Conservation (phyloP, 345 rosid species). For the Acer saccharum region DNA sequence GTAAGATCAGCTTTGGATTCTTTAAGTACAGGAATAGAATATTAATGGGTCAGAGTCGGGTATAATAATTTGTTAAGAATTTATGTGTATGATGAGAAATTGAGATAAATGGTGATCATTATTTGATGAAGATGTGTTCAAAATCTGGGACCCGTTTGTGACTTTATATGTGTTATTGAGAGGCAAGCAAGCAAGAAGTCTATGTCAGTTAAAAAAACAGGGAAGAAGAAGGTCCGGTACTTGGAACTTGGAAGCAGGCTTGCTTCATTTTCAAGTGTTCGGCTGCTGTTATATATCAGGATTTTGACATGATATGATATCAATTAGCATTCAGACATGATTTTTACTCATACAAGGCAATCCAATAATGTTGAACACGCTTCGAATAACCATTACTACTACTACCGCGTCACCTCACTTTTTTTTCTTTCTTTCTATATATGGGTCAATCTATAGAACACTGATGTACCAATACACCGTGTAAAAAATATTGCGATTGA, state of each 20-base stretch:
- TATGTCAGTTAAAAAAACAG: neutral
- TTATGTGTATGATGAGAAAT: neutral
- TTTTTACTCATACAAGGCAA: too few species aligned
- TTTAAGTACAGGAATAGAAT: neutral
- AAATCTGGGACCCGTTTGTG: neutral
- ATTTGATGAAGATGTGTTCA: neutral
- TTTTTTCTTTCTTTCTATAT: too few species aligned
- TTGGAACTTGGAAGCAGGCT: neutral
- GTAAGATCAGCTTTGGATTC: neutral
- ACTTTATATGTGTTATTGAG: neutral
- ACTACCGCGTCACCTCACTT: too few species aligned
- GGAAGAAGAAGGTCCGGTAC: neutral
- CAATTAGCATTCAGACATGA: too few species aligned
- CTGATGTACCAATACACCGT: too few species aligned
- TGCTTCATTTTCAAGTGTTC: slow-evolving; percentile 8
- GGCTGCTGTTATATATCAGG: too few species aligned
- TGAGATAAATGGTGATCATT: neutral
- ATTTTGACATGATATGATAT: too few species aligned
- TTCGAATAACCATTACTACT: too few species aligned
- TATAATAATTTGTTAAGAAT: too few species aligned
- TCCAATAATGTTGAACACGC: too few species aligned
- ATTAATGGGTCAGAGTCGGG: neutral
- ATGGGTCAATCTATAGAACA: too few species aligned
- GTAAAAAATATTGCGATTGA: too few species aligned
- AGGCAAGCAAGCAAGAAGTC: neutral